Evolutionary conservation across 345 rosid species (phyloP), one percentile per base, ranked within the genome.

Genomic region (Zanthoxylum bungeanum): DNA sequence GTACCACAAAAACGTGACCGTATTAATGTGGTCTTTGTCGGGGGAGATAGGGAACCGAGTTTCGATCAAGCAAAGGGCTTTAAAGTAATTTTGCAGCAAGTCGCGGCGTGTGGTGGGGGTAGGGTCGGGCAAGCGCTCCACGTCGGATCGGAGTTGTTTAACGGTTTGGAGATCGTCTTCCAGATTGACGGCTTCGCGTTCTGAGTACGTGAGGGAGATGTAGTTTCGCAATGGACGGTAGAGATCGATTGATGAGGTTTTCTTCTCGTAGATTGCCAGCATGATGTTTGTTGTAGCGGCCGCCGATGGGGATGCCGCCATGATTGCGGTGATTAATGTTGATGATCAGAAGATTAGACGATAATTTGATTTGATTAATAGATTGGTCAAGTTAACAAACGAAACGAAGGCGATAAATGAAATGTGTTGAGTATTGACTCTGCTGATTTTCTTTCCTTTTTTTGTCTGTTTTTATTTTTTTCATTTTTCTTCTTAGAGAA

Each of bases 41-140:
- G 99, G 84, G 63, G 99, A 91, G 75, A 95, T 95, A 0, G 99
- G 99, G 82, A 95, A 95, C 39, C 98, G 96, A 0, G 97, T 95
- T 83, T 95, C 99, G 63, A 92, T 78, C 22, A 89, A 83, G 79
- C 87, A 92, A 9, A 95, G 96, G 71, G 88, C 84, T 72, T 85
- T 89, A 82, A 75, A 95, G 79, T 92, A 92, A 12, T 82, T 81
- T 34, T 80, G 82, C 62, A 95, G 86, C 51, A 92, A 83, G 78
- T 95, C 99, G 44, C 98, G 87, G 56, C 98, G 91, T n/a, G 89
- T 70, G 4, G 90, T 1, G 5, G 89, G 96, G 63, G 94, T 85
- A 0, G 96, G 93, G 42, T 94, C 93, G 62, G 93, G 51, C 9
- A 77, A 81, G 66, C 96, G 89, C 78, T 92, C 99, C 14, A 91